These are phyloP conservation scores for Pestalotiopsis sp. DNA, from an alignment of 2,329 filamentous ascomycete species.

Conservation along the genomic window DNA sequence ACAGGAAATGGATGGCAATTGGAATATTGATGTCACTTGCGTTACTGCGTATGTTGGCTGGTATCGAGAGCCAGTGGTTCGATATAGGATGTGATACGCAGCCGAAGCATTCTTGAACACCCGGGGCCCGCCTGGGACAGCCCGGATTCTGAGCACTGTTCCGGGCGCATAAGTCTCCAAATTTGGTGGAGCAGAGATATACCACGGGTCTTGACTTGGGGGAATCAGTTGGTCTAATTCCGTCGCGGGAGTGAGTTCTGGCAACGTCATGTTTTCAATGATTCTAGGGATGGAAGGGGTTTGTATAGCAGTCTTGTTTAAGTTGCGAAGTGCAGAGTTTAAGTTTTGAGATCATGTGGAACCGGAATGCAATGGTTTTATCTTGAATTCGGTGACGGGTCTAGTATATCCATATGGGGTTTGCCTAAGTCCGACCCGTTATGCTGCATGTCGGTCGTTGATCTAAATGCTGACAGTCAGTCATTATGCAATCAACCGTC, in stretches of 20 bases:
- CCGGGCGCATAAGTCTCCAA: neutral
- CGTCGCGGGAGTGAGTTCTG: neutral
- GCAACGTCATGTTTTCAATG: neutral
- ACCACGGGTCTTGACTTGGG: neutral
- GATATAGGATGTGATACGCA: neutral
- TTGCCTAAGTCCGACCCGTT: too few relatives aligned
- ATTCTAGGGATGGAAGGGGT: neutral
- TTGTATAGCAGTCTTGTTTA: too few relatives aligned
- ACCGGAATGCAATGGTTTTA: too few relatives aligned
- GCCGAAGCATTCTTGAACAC: neutral
- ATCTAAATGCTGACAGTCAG: too few relatives aligned
- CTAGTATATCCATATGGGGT: too few relatives aligned
- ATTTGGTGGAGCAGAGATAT: neutral
- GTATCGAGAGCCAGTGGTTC: neutral
- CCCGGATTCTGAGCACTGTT: neutral
- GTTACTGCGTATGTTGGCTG: slow-evolving; percentile 2
- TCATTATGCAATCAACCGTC: too few relatives aligned
- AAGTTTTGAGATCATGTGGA: too few relatives aligned
- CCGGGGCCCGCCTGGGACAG: neutral
- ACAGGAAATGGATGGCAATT: too few relatives aligned
- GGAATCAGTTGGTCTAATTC: neutral
- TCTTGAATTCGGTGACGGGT: too few relatives aligned
- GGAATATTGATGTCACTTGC: neutral
- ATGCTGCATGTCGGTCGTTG: too few relatives aligned
- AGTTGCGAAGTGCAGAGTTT: too few relatives aligned